Percentiles rank a stretch among this genome's conserved stretches.
These are phyloP conservation scores for Drosera capensis DNA, from an alignment of 148 eudicot species.

Conservation along the genomic window DNA sequence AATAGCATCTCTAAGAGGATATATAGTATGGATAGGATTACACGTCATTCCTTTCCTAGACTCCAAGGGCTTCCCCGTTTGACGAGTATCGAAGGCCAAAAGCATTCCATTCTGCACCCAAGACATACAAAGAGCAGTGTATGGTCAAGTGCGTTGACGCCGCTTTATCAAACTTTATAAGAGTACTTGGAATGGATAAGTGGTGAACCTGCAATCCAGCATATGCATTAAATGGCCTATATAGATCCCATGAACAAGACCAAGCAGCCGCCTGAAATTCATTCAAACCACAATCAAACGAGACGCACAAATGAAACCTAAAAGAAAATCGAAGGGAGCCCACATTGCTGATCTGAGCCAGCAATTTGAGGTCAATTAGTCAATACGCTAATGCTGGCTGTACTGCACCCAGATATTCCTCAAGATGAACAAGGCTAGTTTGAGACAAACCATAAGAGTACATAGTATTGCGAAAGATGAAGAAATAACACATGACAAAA, in stretches of 20 bases:
- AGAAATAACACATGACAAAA: too few relatives aligned
- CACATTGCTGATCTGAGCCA: not conserved
- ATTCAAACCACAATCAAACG: not conserved
- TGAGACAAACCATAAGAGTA: too few relatives aligned
- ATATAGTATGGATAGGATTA: conserved; percentile 59
- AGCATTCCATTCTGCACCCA: conserved; percentile 87
- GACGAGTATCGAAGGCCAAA: conserved; percentile 71
- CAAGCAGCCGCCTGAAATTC: conserved; percentile 71
- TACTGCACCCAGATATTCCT: too few relatives aligned
- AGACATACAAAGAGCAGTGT: too few relatives aligned
- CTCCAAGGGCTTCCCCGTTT: conserved; percentile 47
- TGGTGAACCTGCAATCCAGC: conserved; percentile 93
- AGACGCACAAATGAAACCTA: not conserved
- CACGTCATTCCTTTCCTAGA: conserved; percentile 42
- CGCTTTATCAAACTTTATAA: too few relatives aligned
- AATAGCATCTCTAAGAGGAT: conserved; percentile 29
- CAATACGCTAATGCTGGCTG: too few relatives aligned
- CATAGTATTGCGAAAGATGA: too few relatives aligned
- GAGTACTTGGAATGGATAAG: too few relatives aligned
- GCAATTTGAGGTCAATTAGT: too few relatives aligned
- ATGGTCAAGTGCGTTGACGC: too few relatives aligned
- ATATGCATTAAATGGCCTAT: conserved; percentile 39
- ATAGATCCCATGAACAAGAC: conserved; percentile 93
- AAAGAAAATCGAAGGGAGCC: not conserved
- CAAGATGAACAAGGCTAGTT: too few relatives aligned